A percentile compares a stretch with the other conserved stretches of the same genome.
phyloP scores from a whole-genome alignment of 2,329 filamentous ascomycete species.

The Rutstroemia sp. region DNA sequence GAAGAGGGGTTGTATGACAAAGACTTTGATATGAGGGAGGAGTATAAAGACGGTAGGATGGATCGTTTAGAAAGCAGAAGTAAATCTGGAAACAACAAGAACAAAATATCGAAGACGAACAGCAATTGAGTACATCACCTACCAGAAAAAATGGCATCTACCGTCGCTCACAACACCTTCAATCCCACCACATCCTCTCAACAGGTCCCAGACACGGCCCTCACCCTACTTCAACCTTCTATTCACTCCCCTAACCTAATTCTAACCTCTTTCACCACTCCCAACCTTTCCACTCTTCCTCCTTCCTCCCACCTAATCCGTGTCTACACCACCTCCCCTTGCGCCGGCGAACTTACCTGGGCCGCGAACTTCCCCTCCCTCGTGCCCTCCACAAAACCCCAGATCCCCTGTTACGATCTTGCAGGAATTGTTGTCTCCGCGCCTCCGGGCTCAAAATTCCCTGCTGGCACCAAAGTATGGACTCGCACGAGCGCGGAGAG shows the following conservation, averaged over 20 bases:
- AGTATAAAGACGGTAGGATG: too few relatives aligned
- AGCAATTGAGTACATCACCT: neutral
- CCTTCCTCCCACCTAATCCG: conserved; percentile 1
- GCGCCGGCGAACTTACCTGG: conserved; percentile 1
- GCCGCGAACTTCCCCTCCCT: neutral
- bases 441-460: neutral
- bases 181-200: neutral
- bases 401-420: conserved; percentile 3
- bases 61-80: too few relatives aligned
- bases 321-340: neutral
- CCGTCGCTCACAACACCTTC: neutral
- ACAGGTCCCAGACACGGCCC: neutral
- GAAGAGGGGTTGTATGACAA: too few relatives aligned
- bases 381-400: neutral
- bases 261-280: neutral
- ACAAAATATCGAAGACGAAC: neutral
- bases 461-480: neutral
- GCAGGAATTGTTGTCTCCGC: neutral
- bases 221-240: conserved; percentile 2
- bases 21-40: too few relatives aligned
- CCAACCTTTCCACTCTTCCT: neutral
- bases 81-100: too few relatives aligned
- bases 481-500: neutral
- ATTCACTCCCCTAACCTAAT: conserved; percentile 1
- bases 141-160: too few relatives aligned